Conservation (phyloP, 164 flowering plant species). For the Vitis rupestris region DNA sequence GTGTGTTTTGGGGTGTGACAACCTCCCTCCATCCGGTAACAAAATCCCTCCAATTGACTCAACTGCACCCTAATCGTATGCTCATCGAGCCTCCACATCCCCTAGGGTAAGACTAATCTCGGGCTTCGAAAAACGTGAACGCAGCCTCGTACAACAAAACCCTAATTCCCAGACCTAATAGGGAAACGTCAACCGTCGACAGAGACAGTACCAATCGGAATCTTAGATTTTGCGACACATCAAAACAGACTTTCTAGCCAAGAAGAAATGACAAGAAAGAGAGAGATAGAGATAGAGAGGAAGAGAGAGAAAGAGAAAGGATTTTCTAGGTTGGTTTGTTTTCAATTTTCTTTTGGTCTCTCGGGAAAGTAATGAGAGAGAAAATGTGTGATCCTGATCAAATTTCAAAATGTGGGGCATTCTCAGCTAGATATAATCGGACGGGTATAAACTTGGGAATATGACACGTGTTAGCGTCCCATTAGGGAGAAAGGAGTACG, state of each 20-base stretch:
- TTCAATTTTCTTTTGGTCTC: constrained; percentile 12
- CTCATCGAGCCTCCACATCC: constrained; percentile 46
- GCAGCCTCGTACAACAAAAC: not conserved
- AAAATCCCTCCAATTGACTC: constrained; percentile 54
- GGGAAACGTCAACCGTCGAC: not conserved
- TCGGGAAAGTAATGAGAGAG: not conserved
- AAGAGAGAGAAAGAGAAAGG: constrained; percentile 6
- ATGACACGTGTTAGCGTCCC: constrained; percentile 13
- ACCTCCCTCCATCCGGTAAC: constrained; percentile 98
- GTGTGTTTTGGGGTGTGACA: too few species aligned
- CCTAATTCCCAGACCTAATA: constrained; percentile 13
- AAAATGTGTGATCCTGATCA: constrained; percentile 12
- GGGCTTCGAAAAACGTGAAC: not conserved
- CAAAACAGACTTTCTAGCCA: not conserved
- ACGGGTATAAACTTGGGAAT: constrained; percentile 11
- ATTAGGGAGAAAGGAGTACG: too few species aligned
- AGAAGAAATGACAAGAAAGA: not conserved
- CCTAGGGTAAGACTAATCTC: constrained; percentile 21
- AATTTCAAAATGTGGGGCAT: constrained; percentile 16
- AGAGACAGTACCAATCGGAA: constrained; percentile 18
- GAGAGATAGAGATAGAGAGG: not conserved
- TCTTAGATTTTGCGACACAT: constrained; percentile 14
- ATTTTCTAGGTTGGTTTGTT: constrained; percentile 6
- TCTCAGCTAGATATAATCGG: constrained; percentile 7
- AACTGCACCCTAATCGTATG: constrained; percentile 42